Base-by-base conservation (phyloP, 2,329 filamentous ascomycete genomes). In the Apiospora kogelbergensis region DNA sequence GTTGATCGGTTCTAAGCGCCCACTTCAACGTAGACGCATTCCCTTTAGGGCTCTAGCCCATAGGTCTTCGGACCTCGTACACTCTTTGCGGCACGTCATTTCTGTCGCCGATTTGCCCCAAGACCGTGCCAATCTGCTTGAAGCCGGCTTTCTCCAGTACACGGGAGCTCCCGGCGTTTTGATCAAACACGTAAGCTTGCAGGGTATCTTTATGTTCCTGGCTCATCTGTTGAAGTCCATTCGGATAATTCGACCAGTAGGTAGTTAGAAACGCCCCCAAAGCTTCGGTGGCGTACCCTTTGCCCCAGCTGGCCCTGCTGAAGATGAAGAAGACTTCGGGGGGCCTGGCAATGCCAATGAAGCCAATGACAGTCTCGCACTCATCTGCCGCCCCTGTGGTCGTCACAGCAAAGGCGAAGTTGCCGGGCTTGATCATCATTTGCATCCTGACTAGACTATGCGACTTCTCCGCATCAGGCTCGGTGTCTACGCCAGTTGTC, bases 271-370 rank as follows among this genome's bases (percentile, higher is more conserved):
- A 67, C 20, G 45, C 46, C 44, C 26, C n/a, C 45, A 67, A 22
- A 3, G 46, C 66, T 13, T 67, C 66, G 7, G 66, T 67, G 48
- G 66, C 66, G 37, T 57, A 67, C 6, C 66, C 66, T 17, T 44
- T 37, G 33, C 66, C 66, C 66, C 66, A 67, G 15, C 22, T 15
- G 33, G 9, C 20, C 37, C 20, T 41, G 37, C 17, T 33, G 13
- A 57, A 67, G 20, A 67, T 44, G n/a, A 40, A 42, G 37, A 67
- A 67, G 66, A 63, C 11, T 2, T 53, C 46, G 11, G 46, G 66
- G 0, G 48, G 37, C 48, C 26, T 53, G n/a, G 37, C 33, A 33
- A 67, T 63, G 10, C 66, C 66, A 30, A 67, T 41, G 22, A 67
- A 67, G 6, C 66, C 66, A 24, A 60, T 42, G 20, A 15, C 66